Percentiles rank a stretch among this genome's conserved stretches.
phyloP scores from a whole-genome alignment of 163 green algal genomes.

The Scenedesmus sp. region DNA sequence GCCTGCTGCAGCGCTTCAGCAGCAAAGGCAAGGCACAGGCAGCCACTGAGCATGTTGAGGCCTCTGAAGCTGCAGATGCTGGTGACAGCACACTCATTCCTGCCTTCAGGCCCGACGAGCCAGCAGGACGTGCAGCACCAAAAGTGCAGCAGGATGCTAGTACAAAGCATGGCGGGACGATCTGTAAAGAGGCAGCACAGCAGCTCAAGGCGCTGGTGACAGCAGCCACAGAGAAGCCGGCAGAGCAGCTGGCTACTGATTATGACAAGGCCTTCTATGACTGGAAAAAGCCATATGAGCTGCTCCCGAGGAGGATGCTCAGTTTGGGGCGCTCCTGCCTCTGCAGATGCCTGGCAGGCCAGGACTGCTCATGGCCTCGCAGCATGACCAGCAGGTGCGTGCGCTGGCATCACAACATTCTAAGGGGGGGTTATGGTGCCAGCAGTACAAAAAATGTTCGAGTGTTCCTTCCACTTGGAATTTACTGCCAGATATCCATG shows the following conservation, averaged over 20 bases:
- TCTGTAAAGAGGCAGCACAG: not conserved
- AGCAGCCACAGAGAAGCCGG: not conserved
- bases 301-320: slow-evolving; percentile 22
- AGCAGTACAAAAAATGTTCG: too few relatives aligned
- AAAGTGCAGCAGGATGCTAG: not conserved
- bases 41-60: not conserved
- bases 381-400: slow-evolving; percentile 2
- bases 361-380: slow-evolving; percentile 17
- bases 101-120: not conserved
- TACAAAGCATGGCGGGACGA: not conserved
- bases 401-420: too few relatives aligned
- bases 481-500: too few relatives aligned
- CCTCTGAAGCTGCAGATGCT: not conserved
- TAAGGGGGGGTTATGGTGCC: too few relatives aligned
- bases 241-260: slow-evolving; percentile 17
- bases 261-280: slow-evolving; percentile 8
- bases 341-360: not conserved
- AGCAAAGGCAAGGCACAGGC: not conserved
- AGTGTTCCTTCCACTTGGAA: too few relatives aligned
- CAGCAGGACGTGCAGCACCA: not conserved
- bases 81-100: not conserved
- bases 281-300: slow-evolving; percentile 39
- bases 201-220: slow-evolving; percentile 4
- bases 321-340: slow-evolving; percentile 32
- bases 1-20: not conserved